phyloP scores from a whole-genome alignment of 495 filamentous ascomycete genomes.

The Lindgomyces ingoldianus region DNA sequence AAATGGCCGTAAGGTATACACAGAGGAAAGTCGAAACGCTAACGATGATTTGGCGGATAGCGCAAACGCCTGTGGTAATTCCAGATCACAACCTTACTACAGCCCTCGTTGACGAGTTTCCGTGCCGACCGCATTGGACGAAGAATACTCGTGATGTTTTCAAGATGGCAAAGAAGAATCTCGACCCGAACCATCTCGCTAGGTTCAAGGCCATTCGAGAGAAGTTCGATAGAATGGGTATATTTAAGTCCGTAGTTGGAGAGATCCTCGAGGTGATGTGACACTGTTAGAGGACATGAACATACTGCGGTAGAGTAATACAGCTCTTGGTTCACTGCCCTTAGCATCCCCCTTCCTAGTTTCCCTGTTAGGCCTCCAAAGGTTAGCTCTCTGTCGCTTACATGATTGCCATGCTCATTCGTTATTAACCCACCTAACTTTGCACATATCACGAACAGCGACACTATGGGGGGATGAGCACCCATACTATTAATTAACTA shows the following conservation, averaged over 20 bases:
- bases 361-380: too few relatives aligned
- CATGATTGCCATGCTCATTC: neutral
- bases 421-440: neutral
- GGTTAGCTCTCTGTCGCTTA: too few relatives aligned
- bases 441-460: neutral
- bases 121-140: conserved; percentile 54
- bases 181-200: conserved; percentile 49
- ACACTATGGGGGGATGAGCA: neutral
- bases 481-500: neutral
- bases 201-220: conserved; percentile 50
- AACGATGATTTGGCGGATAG: neutral
- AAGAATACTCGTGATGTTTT: conserved; percentile 55
- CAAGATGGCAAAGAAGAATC: conserved; percentile 48
- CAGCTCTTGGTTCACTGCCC: too few relatives aligned
- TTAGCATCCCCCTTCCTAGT: too few relatives aligned
- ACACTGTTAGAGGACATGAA: neutral
- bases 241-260: conserved; percentile 51
- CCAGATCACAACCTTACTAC: conserved; percentile 42
- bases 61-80: neutral
- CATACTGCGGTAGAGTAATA: neutral
- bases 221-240: conserved; percentile 52
- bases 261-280: conserved; percentile 45
- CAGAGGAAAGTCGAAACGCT: neutral
- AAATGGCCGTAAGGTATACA: neutral
- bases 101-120: conserved; percentile 53